Percentiles rank a stretch among this genome's conserved stretches.
These are phyloP conservation scores for Nannochloropsis oceanica DNA, from an alignment of 108 stramenopile genomes.

Conservation along the genomic window DNA sequence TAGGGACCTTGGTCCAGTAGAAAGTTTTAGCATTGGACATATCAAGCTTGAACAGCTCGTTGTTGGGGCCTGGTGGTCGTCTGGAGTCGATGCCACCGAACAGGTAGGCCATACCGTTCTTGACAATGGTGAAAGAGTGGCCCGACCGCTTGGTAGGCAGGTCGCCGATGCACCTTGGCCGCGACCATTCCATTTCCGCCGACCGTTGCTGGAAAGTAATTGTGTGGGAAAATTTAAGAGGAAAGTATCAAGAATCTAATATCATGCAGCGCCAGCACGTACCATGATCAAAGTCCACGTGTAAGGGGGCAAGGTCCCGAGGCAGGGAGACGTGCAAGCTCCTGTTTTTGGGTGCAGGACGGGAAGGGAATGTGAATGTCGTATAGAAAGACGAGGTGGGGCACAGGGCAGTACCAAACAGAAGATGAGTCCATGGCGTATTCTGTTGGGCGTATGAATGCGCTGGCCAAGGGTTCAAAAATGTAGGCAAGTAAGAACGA, in stretches of 20 bases:
- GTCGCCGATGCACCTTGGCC: neutral
- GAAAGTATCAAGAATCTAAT: neutral
- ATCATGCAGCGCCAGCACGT: too few species aligned
- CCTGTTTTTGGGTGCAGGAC: too few species aligned
- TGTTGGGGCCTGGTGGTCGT: conserved; percentile 48
- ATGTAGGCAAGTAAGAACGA: too few species aligned
- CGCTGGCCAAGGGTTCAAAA: too few species aligned
- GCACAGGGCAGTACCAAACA: too few species aligned
- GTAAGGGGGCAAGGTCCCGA: too few species aligned
- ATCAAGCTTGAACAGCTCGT: conserved; percentile 56
- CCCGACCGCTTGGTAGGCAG: conserved; percentile 56
- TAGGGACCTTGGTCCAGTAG: conserved; percentile 39
- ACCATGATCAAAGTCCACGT: too few species aligned
- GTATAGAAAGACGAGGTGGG: too few species aligned
- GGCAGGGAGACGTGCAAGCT: too few species aligned
- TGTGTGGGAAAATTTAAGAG: neutral
- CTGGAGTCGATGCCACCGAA: conserved; percentile 48
- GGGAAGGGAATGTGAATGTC: too few species aligned
- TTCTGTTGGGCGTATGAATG: too few species aligned
- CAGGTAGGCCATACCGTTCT: conserved; percentile 40
- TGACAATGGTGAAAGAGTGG: conserved; percentile 49
- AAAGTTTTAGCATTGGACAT: conserved; percentile 35
- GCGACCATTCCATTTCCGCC: conserved; percentile 1
- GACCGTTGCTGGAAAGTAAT: neutral
- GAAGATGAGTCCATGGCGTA: too few species aligned